Evolutionary conservation across 2,329 filamentous ascomycete species (phyloP).

Genomic region (Colletotrichum sp.): DNA sequence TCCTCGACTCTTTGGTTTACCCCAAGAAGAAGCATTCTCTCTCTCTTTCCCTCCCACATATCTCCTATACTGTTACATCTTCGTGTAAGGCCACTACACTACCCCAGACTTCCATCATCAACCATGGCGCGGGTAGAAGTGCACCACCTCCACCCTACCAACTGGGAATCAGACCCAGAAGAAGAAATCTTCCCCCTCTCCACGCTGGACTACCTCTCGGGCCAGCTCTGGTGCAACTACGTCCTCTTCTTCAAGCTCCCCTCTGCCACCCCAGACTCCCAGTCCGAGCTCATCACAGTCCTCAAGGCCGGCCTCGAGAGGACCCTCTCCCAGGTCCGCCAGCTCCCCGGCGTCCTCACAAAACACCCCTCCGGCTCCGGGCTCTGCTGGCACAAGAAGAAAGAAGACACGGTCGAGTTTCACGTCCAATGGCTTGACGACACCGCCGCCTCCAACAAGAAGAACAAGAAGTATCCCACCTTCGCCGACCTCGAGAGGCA

Average conservation of each 20-base stretch:
- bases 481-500: conserved; percentile 39
- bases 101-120: background rate
- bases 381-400: conserved; percentile 37
- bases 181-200: conserved; percentile 40
- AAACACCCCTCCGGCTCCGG: conserved; percentile 36
- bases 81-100: background rate
- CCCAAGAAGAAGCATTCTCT: background rate
- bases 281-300: conserved; percentile 19
- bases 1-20: background rate
- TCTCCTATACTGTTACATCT: background rate
- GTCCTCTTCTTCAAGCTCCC: conserved; percentile 41
- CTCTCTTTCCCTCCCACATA: too few species aligned
- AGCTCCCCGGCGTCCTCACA: conserved; percentile 42
- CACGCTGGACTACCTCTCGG: conserved; percentile 38
- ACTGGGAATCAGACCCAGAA: conserved; percentile 38
- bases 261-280: conserved; percentile 19
- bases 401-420: conserved; percentile 34
- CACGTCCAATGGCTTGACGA: conserved; percentile 39
- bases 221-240: conserved; percentile 39
- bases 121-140: background rate
- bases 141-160: conserved; percentile 29
- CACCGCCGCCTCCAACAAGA: background rate
- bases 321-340: conserved; percentile 39
- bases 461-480: conserved; percentile 23
- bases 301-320: conserved; percentile 38